Conservation (phyloP, 1,284 basidiomycete species). For the Fomitopsis betulina region DNA sequence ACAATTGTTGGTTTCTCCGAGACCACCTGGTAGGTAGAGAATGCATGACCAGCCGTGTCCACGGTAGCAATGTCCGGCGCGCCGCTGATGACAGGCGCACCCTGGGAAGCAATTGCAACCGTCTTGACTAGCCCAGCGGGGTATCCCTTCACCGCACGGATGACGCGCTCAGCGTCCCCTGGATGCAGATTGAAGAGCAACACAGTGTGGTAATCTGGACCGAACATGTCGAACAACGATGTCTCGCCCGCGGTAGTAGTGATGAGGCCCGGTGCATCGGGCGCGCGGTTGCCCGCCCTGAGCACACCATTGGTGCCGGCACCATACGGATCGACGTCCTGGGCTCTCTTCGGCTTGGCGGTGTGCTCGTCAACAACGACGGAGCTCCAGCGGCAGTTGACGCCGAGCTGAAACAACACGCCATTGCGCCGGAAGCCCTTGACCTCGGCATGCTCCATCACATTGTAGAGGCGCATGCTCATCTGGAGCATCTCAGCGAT, state of each 20-base stretch:
- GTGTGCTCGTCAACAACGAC: constrained; percentile 34
- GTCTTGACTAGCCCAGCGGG: neutral
- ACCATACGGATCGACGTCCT: constrained; percentile 15
- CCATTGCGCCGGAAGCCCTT: constrained; percentile 4
- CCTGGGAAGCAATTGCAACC: neutral
- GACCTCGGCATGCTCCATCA: neutral
- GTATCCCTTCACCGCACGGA: constrained; percentile 16
- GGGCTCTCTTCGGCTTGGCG: constrained; percentile 7
- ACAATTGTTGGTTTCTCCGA: neutral
- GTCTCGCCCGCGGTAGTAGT: neutral
- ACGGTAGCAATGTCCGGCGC: no score
- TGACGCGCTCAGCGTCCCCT: neutral
- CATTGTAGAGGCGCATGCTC: constrained; percentile 7
- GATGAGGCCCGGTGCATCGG: constrained; percentile 32
- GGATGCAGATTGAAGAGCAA: constrained; percentile 16
- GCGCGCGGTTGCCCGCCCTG: constrained; percentile 21
- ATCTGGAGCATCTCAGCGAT: constrained; percentile 19
- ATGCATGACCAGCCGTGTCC: neutral
- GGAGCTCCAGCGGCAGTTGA: constrained; percentile 16
- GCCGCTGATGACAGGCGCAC: no score
- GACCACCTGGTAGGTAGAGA: neutral
- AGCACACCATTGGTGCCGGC: constrained; percentile 14
- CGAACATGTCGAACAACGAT: constrained; percentile 21
- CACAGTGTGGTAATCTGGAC: constrained; percentile 19
- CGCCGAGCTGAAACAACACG: constrained; percentile 34